Percentiles rank a stretch among this genome's conserved stretches.
Conservation (phyloP, 352 stramenopile genomes). For the Phytopythium aichiense region DNA sequence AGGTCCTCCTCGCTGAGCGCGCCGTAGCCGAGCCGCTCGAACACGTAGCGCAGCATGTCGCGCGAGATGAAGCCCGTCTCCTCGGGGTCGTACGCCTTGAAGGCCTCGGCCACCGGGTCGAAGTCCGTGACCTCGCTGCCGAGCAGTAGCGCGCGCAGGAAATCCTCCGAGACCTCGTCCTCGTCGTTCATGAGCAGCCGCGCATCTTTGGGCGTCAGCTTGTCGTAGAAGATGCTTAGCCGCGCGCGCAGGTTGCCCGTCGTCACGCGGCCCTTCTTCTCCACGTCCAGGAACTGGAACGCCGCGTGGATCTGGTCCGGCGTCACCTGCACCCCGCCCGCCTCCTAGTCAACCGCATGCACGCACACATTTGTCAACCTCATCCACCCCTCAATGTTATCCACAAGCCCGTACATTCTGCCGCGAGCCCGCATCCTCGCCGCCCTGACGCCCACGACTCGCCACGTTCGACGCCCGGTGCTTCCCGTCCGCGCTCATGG, state of each 20-base stretch:
- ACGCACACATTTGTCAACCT: background rate
- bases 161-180: slow-evolving; percentile 62
- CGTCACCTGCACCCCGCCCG: slow-evolving; percentile 81
- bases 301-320: slow-evolving; percentile 78
- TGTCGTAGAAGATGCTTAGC: slow-evolving; percentile 86
- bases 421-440: background rate
- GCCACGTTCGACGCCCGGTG: background rate
- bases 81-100: slow-evolving; percentile 87
- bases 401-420: background rate
- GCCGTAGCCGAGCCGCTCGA: slow-evolving; percentile 76
- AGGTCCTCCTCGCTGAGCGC: slow-evolving; percentile 84
- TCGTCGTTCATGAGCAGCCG: slow-evolving; percentile 85
- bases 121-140: slow-evolving; percentile 90
- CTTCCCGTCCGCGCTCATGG: background rate
- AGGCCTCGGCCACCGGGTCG: slow-evolving; percentile 86
- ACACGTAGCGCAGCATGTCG: slow-evolving; percentile 83
- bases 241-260: slow-evolving; percentile 73
- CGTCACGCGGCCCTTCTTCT: slow-evolving; percentile 76
- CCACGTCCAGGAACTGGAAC: slow-evolving; percentile 90
- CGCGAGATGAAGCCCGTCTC: slow-evolving; percentile 77
- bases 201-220: slow-evolving; percentile 79
- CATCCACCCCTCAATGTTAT: background rate
- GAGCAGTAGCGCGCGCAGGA: slow-evolving; percentile 74
- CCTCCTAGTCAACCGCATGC: slow-evolving; percentile 25
- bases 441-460: background rate